These are phyloP conservation scores for Pelargonium cotyledonis DNA, from an alignment of 441 rosid genomes.

Conservation along the genomic window DNA sequence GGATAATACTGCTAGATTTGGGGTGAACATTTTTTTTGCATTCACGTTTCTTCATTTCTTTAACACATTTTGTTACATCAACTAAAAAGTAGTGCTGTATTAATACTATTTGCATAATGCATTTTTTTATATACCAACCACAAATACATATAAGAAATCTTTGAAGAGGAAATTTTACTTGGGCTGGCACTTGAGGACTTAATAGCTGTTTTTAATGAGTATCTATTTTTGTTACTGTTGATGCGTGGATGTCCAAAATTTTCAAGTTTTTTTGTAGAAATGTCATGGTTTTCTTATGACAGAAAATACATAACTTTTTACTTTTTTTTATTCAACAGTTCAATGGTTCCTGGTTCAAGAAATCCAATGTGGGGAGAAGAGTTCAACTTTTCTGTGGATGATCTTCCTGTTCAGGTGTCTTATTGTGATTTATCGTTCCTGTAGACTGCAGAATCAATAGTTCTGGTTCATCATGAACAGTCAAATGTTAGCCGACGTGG, in stretches of 20 bases:
- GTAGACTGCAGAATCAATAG: neutral
- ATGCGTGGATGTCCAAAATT: neutral
- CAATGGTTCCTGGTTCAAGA: constrained; percentile 98
- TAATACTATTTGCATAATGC: neutral
- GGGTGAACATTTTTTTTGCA: neutral
- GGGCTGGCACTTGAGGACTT: constrained; percentile 1
- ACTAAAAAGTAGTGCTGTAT: neutral
- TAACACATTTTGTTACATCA: neutral
- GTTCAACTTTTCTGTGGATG: constrained; percentile 81
- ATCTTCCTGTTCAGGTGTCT: constrained; percentile 86
- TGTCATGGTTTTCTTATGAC: neutral
- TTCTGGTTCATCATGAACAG: too few relatives aligned
- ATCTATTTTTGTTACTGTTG: neutral
- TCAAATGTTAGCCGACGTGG: neutral
- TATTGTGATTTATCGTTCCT: neutral
- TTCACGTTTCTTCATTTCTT: neutral
- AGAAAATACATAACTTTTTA: constrained; percentile 3
- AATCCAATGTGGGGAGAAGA: constrained; percentile 99
- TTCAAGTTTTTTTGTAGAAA: neutral
- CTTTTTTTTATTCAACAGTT: constrained; percentile 40
- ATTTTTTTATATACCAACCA: neutral
- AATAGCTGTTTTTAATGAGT: neutral
- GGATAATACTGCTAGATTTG: neutral
- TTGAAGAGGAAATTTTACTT: neutral
- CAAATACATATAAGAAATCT: neutral